phyloP scores from a whole-genome alignment of 2,329 filamentous ascomycete species.

The Dothideomycetidae sp. region DNA sequence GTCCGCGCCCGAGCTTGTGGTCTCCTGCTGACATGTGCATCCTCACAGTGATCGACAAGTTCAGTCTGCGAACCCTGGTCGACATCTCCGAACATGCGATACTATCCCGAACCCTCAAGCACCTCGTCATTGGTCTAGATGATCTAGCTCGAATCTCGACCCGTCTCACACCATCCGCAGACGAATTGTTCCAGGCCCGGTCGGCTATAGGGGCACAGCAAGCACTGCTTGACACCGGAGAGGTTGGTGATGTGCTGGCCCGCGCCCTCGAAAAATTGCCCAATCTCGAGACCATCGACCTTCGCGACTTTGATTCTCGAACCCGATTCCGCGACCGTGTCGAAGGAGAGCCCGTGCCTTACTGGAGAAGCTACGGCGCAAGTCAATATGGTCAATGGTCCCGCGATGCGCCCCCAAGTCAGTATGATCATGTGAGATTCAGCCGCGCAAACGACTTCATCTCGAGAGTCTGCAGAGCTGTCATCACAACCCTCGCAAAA shows the following conservation, averaged over 20 bases:
- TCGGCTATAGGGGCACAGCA: constrained; percentile 10
- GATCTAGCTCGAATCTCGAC: constrained; percentile 6
- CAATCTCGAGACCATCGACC: constrained; percentile 41
- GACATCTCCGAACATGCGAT: constrained; percentile 28
- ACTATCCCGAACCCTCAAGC: constrained; percentile 28
- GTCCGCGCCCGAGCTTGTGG: neutral
- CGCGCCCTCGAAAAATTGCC: constrained; percentile 42
- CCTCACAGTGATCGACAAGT: constrained; percentile 39
- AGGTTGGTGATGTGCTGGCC: constrained; percentile 39
- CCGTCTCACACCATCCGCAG: neutral
- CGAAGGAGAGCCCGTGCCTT: constrained; percentile 13
- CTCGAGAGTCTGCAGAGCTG: neutral
- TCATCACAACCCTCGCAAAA: neutral
- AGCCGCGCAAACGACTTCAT: neutral
- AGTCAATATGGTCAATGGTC: constrained; percentile 9
- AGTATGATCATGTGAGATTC: neutral
- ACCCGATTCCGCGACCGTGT: constrained; percentile 37
- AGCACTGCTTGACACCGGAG: constrained; percentile 28
- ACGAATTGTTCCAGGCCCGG: constrained; percentile 13
- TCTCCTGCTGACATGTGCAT: neutral
- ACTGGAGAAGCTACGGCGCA: constrained; percentile 45
- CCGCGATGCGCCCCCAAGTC: neutral
- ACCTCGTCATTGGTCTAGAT: constrained; percentile 38
- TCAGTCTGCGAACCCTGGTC: constrained; percentile 40
- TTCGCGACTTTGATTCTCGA: constrained; percentile 44